Conservation (phyloP, 2,329 filamentous ascomycete genomes). For the Setomelanomma holmii region DNA sequence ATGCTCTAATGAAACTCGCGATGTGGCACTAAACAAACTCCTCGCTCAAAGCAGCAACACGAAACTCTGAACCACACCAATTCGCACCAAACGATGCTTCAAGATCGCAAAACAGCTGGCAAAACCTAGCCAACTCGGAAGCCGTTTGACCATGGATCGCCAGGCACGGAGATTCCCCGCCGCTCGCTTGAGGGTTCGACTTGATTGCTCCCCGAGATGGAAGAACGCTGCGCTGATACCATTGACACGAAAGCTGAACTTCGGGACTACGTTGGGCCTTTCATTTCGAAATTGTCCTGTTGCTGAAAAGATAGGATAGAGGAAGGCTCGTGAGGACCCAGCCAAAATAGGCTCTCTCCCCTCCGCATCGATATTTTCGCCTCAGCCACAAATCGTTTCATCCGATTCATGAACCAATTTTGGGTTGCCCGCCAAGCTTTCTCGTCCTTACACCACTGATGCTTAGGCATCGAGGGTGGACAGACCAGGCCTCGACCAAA, state of each 20-base stretch:
- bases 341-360: no score
- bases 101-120: conserved; percentile 15
- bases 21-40: conserved; percentile 39
- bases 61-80: conserved; percentile 27
- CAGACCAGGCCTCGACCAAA: conserved; percentile 7
- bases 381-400: conserved; percentile 33
- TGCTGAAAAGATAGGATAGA: background rate
- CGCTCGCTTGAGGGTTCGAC: background rate
- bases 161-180: conserved; percentile 5
- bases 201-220: no score
- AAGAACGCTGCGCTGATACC: no score
- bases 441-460: conserved; percentile 20
- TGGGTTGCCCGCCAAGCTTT: conserved; percentile 36
- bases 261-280: no score
- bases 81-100: conserved; percentile 21
- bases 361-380: conserved; percentile 12
- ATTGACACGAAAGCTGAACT: no score
- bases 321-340: background rate
- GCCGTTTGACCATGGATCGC: conserved; percentile 6
- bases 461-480: conserved; percentile 23
- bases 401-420: conserved; percentile 19
- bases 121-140: conserved; percentile 11
- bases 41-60: conserved; percentile 23
- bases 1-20: conserved; percentile 35
- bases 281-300: no score